Conservation (phyloP, 164 flowering plant genomes). For the Pachysandra terminalis region DNA sequence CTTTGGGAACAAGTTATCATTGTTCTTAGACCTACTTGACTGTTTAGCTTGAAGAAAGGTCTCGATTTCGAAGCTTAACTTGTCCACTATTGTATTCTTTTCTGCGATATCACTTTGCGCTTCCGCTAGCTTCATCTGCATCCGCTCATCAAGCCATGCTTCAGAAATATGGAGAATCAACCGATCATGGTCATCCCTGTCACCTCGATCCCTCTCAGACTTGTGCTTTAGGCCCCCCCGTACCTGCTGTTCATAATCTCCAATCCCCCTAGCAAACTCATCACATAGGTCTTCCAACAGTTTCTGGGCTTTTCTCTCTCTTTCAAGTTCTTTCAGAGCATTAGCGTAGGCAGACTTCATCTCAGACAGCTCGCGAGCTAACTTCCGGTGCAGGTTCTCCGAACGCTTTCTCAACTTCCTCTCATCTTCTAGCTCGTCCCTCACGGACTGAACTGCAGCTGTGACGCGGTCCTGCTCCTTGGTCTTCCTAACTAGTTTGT, state of each 20-base stretch:
- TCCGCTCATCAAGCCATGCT: conserved; percentile 89
- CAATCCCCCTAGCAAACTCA: conserved; percentile 78
- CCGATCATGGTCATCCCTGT: conserved; percentile 33
- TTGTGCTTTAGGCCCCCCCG: conserved; percentile 42
- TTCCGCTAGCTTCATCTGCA: conserved; percentile 60
- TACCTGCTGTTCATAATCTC: conserved; percentile 60
- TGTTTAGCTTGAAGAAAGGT: conserved; percentile 56
- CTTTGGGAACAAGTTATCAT: conserved; percentile 14
- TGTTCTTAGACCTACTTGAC: conserved; percentile 13
- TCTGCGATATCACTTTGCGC: conserved; percentile 24
- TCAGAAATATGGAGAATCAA: conserved; percentile 75
- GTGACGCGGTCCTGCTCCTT: conserved; percentile 55
- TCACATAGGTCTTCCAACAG: conserved; percentile 82
- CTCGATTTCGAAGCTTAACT: conserved; percentile 60
- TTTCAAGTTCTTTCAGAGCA: conserved; percentile 58
- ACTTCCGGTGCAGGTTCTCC: conserved; percentile 63
- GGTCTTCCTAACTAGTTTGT: conserved; percentile 47
- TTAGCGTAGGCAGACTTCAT: conserved; percentile 45
- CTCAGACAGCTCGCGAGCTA: conserved; percentile 59
- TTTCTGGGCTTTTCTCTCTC: conserved; percentile 54
- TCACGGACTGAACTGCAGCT: conserved; percentile 47
- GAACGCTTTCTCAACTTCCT: conserved; percentile 62
- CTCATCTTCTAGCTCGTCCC: conserved; percentile 68
- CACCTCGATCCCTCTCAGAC: conserved; percentile 31
- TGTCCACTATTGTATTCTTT: conserved; percentile 47